Conservation (phyloP, 2,329 filamentous ascomycete species). For the Cordyceps pruinosa region DNA sequence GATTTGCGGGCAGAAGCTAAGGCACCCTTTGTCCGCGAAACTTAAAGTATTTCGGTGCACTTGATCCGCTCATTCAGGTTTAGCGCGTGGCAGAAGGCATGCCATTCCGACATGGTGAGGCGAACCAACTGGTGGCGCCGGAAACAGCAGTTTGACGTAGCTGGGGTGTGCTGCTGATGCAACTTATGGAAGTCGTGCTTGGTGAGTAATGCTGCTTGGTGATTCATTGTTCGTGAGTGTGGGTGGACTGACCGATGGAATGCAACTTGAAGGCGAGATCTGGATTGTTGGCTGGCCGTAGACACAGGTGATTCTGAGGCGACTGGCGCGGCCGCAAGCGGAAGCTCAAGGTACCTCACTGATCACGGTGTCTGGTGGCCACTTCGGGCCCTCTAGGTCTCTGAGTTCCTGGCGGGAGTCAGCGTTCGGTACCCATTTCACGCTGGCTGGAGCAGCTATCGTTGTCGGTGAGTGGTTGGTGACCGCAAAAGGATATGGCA, state of each 20-base stretch:
- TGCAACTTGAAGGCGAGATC: not conserved
- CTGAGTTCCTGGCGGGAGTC: too few species aligned
- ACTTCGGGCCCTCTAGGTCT: too few species aligned
- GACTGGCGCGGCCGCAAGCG: not conserved
- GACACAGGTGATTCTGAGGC: not conserved
- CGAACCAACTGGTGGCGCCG: not conserved
- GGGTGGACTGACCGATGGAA: not conserved
- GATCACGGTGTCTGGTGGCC: too few species aligned
- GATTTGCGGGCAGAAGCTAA: too few species aligned
- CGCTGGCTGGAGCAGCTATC: too few species aligned
- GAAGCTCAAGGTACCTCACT: too few species aligned
- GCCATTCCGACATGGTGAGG: not conserved
- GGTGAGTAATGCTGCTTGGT: too few species aligned
- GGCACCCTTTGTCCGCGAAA: not conserved
- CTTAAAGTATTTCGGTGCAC: not conserved
- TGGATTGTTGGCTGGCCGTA: not conserved
- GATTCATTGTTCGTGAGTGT: not conserved
- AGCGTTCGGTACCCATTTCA: too few species aligned
- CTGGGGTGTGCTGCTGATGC: too few species aligned
- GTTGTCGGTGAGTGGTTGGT: not conserved
- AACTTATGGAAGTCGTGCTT: too few species aligned
- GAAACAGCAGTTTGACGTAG: slow-evolving; percentile 3
- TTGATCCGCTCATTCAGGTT: not conserved
- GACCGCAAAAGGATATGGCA: too few species aligned
- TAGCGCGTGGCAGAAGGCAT: not conserved